phyloP scores from a whole-genome alignment of 306 rosid species.

The Acacia acuminata region DNA sequence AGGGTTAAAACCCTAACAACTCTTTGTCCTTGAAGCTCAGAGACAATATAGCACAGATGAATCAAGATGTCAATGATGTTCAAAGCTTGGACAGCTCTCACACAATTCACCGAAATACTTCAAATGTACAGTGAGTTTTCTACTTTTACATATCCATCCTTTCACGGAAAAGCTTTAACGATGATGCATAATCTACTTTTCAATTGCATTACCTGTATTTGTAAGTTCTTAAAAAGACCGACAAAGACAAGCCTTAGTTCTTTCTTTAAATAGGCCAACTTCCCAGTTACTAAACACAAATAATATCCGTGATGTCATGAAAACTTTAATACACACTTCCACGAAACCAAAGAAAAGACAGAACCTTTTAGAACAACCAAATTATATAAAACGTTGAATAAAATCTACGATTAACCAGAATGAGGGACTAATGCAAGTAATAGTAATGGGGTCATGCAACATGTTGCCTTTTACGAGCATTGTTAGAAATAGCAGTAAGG shows the following conservation, averaged over 20 bases:
- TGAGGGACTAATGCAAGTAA: not conserved
- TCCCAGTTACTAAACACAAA: not conserved
- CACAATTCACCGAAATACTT: constrained; percentile 15
- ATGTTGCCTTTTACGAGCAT: constrained; percentile 83
- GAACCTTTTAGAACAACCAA: not conserved
- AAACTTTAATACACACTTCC: not conserved
- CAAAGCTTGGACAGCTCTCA: not conserved
- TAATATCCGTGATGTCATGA: not conserved
- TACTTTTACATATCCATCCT: not conserved
- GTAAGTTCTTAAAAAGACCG: not conserved
- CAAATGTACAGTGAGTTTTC: not conserved
- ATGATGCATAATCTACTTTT: not conserved
- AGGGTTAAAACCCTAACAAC: constrained; percentile 1
- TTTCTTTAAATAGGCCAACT: not conserved
- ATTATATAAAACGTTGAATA: not conserved
- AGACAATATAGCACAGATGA: constrained; percentile 7
- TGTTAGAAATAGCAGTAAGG: constrained; percentile 86
- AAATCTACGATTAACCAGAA: not conserved
- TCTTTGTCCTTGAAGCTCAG: not conserved
- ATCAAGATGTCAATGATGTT: not conserved
- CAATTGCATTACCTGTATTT: not conserved
- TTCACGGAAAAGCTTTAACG: not conserved
- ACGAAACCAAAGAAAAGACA: not conserved
- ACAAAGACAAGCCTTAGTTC: not conserved
- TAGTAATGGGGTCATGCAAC: constrained; percentile 28